Percentiles rank a stretch among this genome's conserved stretches.
phyloP scores from a whole-genome alignment of 2,329 filamentous ascomycete genomes.

The Aureobasidium sp. region DNA sequence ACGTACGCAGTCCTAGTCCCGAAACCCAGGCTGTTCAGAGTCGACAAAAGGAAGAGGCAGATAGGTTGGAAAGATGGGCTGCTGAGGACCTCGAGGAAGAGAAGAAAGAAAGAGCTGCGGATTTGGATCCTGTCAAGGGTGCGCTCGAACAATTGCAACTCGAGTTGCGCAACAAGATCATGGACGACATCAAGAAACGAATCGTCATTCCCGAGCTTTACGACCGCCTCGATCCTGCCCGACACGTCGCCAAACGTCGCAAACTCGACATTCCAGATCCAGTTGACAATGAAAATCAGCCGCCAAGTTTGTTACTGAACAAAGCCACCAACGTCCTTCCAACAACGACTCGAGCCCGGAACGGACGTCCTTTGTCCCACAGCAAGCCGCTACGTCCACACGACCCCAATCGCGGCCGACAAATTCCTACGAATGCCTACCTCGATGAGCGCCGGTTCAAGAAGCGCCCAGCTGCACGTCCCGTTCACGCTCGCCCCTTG shows the following conservation, averaged over 20 bases:
- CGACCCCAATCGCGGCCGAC: conserved; percentile 36
- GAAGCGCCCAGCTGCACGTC: conserved; percentile 47
- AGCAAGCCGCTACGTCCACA: conserved; percentile 39
- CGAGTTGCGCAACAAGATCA: conserved; percentile 78
- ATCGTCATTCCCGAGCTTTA: conserved; percentile 76
- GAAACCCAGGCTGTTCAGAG: conserved; percentile 42
- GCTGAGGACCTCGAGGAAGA: conserved; percentile 82
- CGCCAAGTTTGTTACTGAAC: conserved; percentile 36
- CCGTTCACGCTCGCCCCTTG: conserved; percentile 61
- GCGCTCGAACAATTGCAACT: conserved; percentile 71
- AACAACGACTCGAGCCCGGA: conserved; percentile 53
- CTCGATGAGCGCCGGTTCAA: conserved; percentile 52
- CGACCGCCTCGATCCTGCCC: conserved; percentile 73
- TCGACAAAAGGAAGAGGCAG: conserved; percentile 58
- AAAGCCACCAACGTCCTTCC: conserved; percentile 56
- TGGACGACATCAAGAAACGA: conserved; percentile 81
- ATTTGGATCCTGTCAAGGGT: conserved; percentile 83
- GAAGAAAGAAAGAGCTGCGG: conserved; percentile 76
- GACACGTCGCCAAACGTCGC: conserved; percentile 71
- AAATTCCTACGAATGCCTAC: conserved; percentile 39
- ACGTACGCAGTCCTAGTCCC: conserved; percentile 49
- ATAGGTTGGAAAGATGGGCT: conserved; percentile 62
- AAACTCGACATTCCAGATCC: conserved; percentile 71
- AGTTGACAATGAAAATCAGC: conserved; percentile 48
- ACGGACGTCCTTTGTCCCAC: conserved; percentile 33